Percentiles rank a stretch among this genome's conserved stretches.
phyloP scores from a whole-genome alignment of 331 rosid species.

The Quercus tomentella region DNA sequence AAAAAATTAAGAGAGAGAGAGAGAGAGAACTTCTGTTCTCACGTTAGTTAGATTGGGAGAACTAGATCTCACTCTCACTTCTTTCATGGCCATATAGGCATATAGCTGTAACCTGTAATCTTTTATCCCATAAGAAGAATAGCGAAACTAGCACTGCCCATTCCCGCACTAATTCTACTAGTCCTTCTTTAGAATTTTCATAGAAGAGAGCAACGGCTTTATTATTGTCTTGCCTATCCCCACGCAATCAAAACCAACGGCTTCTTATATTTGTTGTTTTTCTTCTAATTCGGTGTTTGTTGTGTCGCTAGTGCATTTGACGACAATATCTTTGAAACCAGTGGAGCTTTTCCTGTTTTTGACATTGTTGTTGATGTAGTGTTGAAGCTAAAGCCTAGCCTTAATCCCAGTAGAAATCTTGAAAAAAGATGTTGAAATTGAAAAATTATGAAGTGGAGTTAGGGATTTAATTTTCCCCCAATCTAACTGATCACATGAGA shows the following conservation, averaged over 20 bases:
- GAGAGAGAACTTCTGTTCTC: too few relatives aligned
- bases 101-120: too few relatives aligned
- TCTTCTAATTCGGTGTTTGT: slow-evolving; percentile 19
- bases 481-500: too few relatives aligned
- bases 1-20: too few relatives aligned
- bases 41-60: too few relatives aligned
- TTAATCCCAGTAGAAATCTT: too few relatives aligned
- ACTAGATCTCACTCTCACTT: slow-evolving; percentile 20
- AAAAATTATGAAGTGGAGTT: too few relatives aligned
- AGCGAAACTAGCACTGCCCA: slow-evolving; percentile 71
- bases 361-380: neutral
- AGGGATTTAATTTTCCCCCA: too few relatives aligned
- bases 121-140: slow-evolving; percentile 77
- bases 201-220: neutral
- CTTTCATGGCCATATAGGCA: slow-evolving; percentile 97
- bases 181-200: neutral
- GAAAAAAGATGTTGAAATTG: too few relatives aligned
- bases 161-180: slow-evolving; percentile 44
- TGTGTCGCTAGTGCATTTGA: slow-evolving; percentile 27
- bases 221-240: slow-evolving; percentile 76
- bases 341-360: neutral
- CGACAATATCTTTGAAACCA: neutral
- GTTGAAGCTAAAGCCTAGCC: too few relatives aligned
- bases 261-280: neutral
- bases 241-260: slow-evolving; percentile 49